Conservation (phyloP, 2,329 filamentous ascomycete species). For the Phaeophleospora eucalypticola region DNA sequence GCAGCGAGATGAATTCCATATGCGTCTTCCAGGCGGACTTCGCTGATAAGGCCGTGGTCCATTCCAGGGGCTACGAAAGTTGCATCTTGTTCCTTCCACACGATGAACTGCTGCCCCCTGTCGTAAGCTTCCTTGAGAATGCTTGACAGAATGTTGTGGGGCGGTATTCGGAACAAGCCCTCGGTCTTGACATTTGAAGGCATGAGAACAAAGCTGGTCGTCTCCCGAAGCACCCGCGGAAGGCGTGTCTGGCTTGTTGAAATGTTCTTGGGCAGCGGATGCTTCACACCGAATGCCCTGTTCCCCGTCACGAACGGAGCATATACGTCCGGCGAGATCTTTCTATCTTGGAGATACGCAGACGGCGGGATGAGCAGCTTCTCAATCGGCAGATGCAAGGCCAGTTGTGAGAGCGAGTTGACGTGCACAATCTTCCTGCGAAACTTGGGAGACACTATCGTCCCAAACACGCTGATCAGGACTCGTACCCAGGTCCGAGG, state of each 20-base stretch:
- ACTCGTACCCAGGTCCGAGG: constrained; percentile 55
- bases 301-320: constrained; percentile 44
- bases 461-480: constrained; percentile 53
- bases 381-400: constrained; percentile 50
- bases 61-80: constrained; percentile 37
- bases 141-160: constrained; percentile 47
- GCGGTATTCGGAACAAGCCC: constrained; percentile 52
- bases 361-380: constrained; percentile 51
- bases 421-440: constrained; percentile 56
- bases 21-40: constrained; percentile 47
- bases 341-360: constrained; percentile 52
- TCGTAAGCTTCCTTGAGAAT: constrained; percentile 54
- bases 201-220: constrained; percentile 49
- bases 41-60: constrained; percentile 34
- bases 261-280: constrained; percentile 45
- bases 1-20: constrained; percentile 53
- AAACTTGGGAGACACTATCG: constrained; percentile 55
- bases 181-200: constrained; percentile 47
- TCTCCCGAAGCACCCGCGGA: constrained; percentile 51
- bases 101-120: constrained; percentile 51
- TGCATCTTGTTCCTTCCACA: constrained; percentile 48
- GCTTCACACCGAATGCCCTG: constrained; percentile 45
- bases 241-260: constrained; percentile 44
- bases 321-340: constrained; percentile 45
- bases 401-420: constrained; percentile 47